Conservation (phyloP, 2,329 filamentous ascomycete genomes). For the Beauveria pseudobassiana region DNA sequence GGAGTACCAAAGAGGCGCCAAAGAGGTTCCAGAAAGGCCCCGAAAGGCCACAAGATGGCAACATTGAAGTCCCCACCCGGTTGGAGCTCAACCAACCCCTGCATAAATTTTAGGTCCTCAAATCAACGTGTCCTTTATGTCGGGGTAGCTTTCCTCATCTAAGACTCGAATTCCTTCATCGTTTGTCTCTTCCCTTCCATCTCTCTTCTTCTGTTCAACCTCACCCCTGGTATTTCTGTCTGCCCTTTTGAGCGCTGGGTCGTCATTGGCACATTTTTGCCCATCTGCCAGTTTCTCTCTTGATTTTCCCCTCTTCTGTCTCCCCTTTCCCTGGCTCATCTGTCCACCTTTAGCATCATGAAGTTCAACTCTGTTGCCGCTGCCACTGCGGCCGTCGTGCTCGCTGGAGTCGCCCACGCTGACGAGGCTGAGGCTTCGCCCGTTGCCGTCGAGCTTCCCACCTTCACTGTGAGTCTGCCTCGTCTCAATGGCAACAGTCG, state of each 20-base stretch:
- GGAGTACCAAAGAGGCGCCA: too few relatives aligned
- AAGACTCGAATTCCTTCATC: not conserved
- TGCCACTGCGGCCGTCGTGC: slow-evolving; percentile 64
- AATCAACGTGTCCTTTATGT: slow-evolving; percentile 12
- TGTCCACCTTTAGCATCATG: slow-evolving; percentile 48
- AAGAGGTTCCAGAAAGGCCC: not conserved
- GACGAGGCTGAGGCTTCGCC: slow-evolving; percentile 59
- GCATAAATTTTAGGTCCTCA: slow-evolving; percentile 11
- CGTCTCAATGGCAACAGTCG: not conserved
- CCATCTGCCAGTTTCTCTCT: slow-evolving; percentile 6
- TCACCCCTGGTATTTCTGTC: not conserved
- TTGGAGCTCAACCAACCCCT: slow-evolving; percentile 9
- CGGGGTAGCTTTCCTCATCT: slow-evolving; percentile 9
- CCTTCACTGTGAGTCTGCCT: slow-evolving; percentile 69
- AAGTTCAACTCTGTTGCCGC: slow-evolving; percentile 76
- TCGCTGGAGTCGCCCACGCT: slow-evolving; percentile 62
- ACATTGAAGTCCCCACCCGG: not conserved
- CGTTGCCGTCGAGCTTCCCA: slow-evolving; percentile 60
- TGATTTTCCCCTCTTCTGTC: slow-evolving; percentile 20
- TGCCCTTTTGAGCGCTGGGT: slow-evolving; percentile 3
- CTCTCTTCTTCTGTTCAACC: not conserved
- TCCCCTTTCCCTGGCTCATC: not conserved
- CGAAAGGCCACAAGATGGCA: not conserved
- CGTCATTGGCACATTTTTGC: slow-evolving; percentile 6
- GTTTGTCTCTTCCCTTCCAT: not conserved